Conservation (phyloP, 768 basidiomycete genomes). For the Mycena indigotica region DNA sequence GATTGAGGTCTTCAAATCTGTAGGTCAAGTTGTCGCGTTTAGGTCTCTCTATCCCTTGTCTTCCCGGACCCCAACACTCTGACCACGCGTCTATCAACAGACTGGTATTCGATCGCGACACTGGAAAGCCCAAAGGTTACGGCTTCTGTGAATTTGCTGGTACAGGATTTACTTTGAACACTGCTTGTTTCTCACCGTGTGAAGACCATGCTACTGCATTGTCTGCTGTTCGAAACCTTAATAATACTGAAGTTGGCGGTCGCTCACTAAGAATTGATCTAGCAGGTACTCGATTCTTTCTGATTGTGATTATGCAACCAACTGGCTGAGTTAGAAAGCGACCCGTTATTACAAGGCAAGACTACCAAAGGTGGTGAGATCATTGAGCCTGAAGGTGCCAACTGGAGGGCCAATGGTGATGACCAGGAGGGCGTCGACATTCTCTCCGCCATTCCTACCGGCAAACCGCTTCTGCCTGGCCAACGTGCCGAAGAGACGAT, state of each 20-base stretch:
- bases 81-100: slow-evolving; percentile 41
- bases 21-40: slow-evolving; percentile 88
- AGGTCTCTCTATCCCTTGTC: slow-evolving; percentile 47
- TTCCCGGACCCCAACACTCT: neutral
- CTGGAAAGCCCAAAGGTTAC: slow-evolving; percentile 93
- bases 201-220: slow-evolving; percentile 93
- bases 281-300: slow-evolving; percentile 87
- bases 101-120: slow-evolving; percentile 87
- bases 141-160: slow-evolving; percentile 93
- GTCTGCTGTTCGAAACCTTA: slow-evolving; percentile 94
- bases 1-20: slow-evolving; percentile 85
- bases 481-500: slow-evolving; percentile 78
- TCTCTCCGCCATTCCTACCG: slow-evolving; percentile 70
- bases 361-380: slow-evolving; percentile 85
- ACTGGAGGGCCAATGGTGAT: slow-evolving; percentile 28
- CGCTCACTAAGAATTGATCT: slow-evolving; percentile 92
- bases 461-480: slow-evolving; percentile 73
- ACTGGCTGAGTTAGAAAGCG: no score
- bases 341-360: slow-evolving; percentile 89
- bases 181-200: slow-evolving; percentile 6
- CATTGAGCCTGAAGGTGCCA: slow-evolving; percentile 57
- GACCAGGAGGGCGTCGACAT: slow-evolving; percentile 47
- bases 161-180: slow-evolving; percentile 40
- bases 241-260: slow-evolving; percentile 90
- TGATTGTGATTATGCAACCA: no score